Base-by-base conservation (phyloP, 2,329 filamentous ascomycete genomes). In the Boeremia lycopersici region DNA sequence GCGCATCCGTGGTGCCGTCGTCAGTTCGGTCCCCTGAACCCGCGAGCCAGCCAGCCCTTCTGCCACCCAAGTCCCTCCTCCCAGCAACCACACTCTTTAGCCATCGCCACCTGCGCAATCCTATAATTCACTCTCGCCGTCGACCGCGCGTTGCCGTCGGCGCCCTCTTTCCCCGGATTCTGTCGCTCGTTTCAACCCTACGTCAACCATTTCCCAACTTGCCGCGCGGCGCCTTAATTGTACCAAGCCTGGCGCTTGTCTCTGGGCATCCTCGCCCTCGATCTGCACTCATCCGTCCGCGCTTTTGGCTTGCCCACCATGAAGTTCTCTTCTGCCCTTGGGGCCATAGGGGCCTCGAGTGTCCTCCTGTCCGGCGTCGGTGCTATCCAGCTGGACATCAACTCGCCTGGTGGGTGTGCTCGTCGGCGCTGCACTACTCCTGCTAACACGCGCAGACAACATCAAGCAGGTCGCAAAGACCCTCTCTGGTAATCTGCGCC, bases 381-480 rank as follows among this genome's bases (percentile, higher is more conserved):
- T 31, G 74, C 73, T 9, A 64, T 76, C 36, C 60, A 70, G 1
- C 49, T 76, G 31, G 62, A 73, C 48, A 59, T 72, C 15, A 64
- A 48, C 34, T 63, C 64, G 28, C 50, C 63, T 48, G 68, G 73
- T 76, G 63, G 29, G 67, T 15, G 12, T 38, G 38, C 48, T 45
- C 26, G 28, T 19, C 35, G 41, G 29, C 17, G 10, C 15, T n/a
- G 19, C 43, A 13, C 48, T 17, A 38, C 35, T 34, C 34, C 12
- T 23, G 33, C 62, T 70, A 44, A 69, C 55, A 36, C 34, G 5
- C n/a, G 15, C 63, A 89, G 86, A 76, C 30, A 89, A 86, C 0
- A 82, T 90, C 64, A 83, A 82, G 60, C 78, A 79, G 57, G 86
- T 85, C 6, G 82, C 87, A 15, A 83, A 81, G 58, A 84, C 82